Conservation (phyloP, 352 stramenopile genomes). For the Labyrinthula sp. region DNA sequence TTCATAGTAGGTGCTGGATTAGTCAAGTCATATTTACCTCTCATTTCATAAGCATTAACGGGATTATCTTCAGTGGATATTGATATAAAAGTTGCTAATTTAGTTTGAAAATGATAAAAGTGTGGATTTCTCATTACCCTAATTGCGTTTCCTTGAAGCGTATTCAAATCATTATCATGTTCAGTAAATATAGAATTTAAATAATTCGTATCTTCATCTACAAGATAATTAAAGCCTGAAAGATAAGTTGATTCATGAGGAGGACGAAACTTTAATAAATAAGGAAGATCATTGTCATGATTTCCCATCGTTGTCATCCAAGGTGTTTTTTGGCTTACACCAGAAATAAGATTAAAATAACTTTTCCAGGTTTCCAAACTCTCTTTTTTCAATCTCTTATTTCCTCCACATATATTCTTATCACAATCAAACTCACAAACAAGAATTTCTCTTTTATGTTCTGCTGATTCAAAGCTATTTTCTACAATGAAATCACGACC, state of each 20-base stretch:
- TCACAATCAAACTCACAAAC: slow-evolving; percentile 11
- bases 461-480: too few relatives aligned
- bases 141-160: background rate
- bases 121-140: background rate
- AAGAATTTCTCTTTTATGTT: background rate
- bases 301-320: slow-evolving; percentile 6
- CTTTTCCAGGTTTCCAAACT: slow-evolving; percentile 2
- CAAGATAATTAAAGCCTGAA: background rate
- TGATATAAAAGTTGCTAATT: background rate
- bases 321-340: background rate
- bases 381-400: background rate
- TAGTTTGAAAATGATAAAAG: background rate
- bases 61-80: background rate
- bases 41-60: slow-evolving; percentile 1
- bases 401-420: slow-evolving; percentile 4
- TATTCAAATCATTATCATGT: background rate
- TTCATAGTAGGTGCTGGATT: background rate
- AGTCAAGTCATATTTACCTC: background rate
- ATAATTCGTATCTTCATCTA: background rate
- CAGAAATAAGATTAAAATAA: slow-evolving; percentile 1
- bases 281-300: slow-evolving; percentile 11
- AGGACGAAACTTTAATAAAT: slow-evolving; percentile 9
- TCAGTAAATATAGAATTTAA: background rate
- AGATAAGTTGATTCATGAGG: background rate
- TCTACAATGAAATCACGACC: too few relatives aligned